Conservation (phyloP, 306 rosid species). For the Inga oerstediana region DNA sequence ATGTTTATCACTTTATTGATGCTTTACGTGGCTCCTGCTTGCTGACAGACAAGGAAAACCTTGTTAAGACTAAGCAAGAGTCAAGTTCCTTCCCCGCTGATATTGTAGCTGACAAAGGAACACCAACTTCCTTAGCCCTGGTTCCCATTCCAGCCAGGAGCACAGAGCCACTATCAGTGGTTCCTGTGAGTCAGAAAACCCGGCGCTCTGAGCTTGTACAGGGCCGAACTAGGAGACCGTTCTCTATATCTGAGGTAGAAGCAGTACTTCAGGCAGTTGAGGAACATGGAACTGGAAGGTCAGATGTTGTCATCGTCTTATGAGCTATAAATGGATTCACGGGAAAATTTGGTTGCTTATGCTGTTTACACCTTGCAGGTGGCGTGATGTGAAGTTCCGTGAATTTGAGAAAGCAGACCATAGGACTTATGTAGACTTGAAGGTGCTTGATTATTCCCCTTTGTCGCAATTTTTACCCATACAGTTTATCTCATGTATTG, state of each 20-base stretch:
- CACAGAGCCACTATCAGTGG: slow-evolving; percentile 57
- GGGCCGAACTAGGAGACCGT: slow-evolving; percentile 89
- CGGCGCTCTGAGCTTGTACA: slow-evolving; percentile 72
- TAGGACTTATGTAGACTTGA: slow-evolving; percentile 91
- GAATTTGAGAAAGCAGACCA: slow-evolving; percentile 88
- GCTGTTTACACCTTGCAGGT: slow-evolving; percentile 51
- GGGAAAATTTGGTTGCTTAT: slow-evolving; percentile 30
- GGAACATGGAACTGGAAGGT: slow-evolving; percentile 98
- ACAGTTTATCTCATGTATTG: not conserved
- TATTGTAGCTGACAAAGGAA: slow-evolving; percentile 42
- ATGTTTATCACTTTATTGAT: slow-evolving; percentile 36
- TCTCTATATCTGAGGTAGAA: slow-evolving; percentile 93
- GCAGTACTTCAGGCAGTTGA: slow-evolving; percentile 89
- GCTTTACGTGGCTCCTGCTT: slow-evolving; percentile 42
- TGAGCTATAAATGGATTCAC: not conserved
- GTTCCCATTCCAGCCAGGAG: slow-evolving; percentile 57
- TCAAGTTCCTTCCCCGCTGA: slow-evolving; percentile 51
- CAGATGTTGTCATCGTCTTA: slow-evolving; percentile 12
- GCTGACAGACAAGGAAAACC: slow-evolving; percentile 45
- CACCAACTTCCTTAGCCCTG: slow-evolving; percentile 59
- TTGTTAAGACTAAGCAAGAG: slow-evolving; percentile 52
- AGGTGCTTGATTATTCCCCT: slow-evolving; percentile 48
- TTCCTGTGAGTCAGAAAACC: slow-evolving; percentile 68
- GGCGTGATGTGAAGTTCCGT: slow-evolving; percentile 91
- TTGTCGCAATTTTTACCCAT: slow-evolving; percentile 17